phyloP scores from a whole-genome alignment of 73 alveolate genomes.

The Breviolum minutum region DNA sequence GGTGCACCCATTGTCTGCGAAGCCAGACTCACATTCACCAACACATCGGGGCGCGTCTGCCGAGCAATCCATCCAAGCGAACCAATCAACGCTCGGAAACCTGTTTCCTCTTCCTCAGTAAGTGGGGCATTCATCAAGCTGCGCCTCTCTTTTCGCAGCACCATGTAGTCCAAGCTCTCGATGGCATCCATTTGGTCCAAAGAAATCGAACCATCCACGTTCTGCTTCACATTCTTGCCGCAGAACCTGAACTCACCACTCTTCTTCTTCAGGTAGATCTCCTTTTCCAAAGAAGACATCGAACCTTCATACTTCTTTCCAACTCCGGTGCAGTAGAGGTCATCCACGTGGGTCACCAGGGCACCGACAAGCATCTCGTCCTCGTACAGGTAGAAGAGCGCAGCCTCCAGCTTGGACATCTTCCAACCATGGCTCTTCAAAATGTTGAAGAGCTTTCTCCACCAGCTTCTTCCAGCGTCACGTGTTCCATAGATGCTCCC shows the following conservation, averaged over 20 bases:
- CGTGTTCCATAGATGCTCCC: neutral
- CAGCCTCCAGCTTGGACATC: neutral
- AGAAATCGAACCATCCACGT: neutral
- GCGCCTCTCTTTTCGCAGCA: neutral
- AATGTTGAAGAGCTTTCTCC: neutral
- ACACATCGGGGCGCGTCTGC: slow-evolving; percentile 27
- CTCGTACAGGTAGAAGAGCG: neutral
- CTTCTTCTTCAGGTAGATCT: neutral
- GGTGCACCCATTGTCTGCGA: neutral
- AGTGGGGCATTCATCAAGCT: neutral
- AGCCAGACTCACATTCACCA: slow-evolving; percentile 23
- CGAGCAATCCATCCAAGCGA: slow-evolving; percentile 36
- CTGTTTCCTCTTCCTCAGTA: neutral
- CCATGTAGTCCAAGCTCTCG: neutral
- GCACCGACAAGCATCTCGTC: neutral
- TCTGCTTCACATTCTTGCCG: neutral
- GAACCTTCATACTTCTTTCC: neutral
- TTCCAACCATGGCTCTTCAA: neutral
- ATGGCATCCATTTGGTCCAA: neutral
- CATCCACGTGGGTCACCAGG: neutral
- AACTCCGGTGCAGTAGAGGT: neutral
- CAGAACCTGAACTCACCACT: neutral
- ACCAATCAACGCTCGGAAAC: slow-evolving; percentile 2
- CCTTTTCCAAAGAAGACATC: neutral
- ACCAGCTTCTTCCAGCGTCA: slow-evolving; percentile 17